These are phyloP conservation scores for Podospora anserina DNA, from an alignment of 495 filamentous ascomycete genomes.

Conservation along the genomic window DNA sequence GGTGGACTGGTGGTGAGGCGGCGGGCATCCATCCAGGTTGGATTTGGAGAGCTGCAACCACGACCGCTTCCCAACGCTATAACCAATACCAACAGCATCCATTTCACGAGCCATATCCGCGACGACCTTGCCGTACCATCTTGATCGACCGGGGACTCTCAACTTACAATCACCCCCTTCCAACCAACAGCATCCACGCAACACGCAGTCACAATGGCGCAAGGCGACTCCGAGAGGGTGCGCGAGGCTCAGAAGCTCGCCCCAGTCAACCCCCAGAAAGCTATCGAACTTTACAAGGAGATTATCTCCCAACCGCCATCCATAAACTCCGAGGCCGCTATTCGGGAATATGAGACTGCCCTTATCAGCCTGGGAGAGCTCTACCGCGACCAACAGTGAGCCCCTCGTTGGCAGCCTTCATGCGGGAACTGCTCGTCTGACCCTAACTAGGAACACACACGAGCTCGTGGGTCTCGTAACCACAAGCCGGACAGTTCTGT, in stretches of 20 bases:
- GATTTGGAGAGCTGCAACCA: slow-evolving; percentile 21
- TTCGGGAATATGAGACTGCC: slow-evolving; percentile 83
- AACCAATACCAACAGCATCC: slow-evolving; percentile 3
- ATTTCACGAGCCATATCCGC: slow-evolving; percentile 2
- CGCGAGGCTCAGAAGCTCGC: slow-evolving; percentile 76
- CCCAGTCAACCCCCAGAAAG: slow-evolving; percentile 73
- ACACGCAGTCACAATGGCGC: slow-evolving; percentile 39
- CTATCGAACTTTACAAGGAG: slow-evolving; percentile 79
- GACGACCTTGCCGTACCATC: background rate
- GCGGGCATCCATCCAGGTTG: slow-evolving; percentile 17
- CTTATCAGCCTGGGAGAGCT: slow-evolving; percentile 84
- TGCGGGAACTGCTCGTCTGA: slow-evolving; percentile 41
- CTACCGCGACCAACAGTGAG: slow-evolving; percentile 79
- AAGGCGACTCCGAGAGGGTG: slow-evolving; percentile 48
- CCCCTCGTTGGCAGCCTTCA: slow-evolving; percentile 31
- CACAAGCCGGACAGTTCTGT: slow-evolving; percentile 83
- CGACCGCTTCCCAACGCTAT: slow-evolving; percentile 14
- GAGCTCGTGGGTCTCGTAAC: slow-evolving; percentile 90
- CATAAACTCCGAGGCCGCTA: slow-evolving; percentile 71
- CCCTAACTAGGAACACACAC: slow-evolving; percentile 59
- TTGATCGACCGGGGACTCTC: background rate
- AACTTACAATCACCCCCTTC: background rate
- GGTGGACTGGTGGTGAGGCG: slow-evolving; percentile 4
- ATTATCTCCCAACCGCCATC: slow-evolving; percentile 82
- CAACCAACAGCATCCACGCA: background rate